A percentile compares a stretch with the other conserved stretches of the same genome.
Evolutionary conservation across 2,329 filamentous ascomycete species (phyloP).

Genomic region (Cladosporium sp.): DNA sequence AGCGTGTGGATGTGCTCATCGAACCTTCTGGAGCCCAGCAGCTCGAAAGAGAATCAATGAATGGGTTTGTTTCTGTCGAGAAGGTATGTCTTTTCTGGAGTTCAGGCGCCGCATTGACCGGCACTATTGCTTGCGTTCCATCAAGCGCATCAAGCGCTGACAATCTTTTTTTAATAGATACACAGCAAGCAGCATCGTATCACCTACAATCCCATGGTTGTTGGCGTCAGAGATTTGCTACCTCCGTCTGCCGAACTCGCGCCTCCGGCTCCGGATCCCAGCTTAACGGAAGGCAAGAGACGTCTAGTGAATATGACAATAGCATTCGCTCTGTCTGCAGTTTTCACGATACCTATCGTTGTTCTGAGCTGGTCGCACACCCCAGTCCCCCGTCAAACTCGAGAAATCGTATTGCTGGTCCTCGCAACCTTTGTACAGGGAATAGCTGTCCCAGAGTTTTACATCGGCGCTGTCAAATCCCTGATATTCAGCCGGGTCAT

Average conservation of each 20-base stretch:
- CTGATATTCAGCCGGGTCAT: conserved; percentile 56
- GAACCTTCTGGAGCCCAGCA: too few relatives aligned
- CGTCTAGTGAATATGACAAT: conserved; percentile 50
- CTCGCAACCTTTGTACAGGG: conserved; percentile 65
- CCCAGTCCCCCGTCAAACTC: conserved; percentile 47
- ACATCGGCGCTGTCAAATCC: conserved; percentile 60
- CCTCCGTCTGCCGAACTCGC: conserved; percentile 40
- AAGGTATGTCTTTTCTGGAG: conserved; percentile 36
- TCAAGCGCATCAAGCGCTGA: conserved; percentile 24
- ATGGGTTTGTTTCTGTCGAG: background rate
- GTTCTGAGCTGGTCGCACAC: conserved; percentile 65
- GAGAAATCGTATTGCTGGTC: conserved; percentile 37
- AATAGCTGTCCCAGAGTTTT: conserved; percentile 60
- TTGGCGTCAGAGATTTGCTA: conserved; percentile 49
- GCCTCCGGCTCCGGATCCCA: conserved; percentile 41
- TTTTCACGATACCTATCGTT: conserved; percentile 45
- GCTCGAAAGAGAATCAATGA: conserved; percentile 26
- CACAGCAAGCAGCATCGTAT: conserved; percentile 32
- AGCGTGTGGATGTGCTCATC: conserved; percentile 51
- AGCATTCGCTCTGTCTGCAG: conserved; percentile 30
- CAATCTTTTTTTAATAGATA: conserved; percentile 21
- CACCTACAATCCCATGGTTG: conserved; percentile 43
- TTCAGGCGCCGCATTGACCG: conserved; percentile 31
- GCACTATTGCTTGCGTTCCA: too few relatives aligned
- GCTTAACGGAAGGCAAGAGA: conserved; percentile 47